A percentile compares a stretch with the other conserved stretches of the same genome.
Conservation (phyloP, 345 rosid genomes). For the Corchorus olitorius region DNA sequence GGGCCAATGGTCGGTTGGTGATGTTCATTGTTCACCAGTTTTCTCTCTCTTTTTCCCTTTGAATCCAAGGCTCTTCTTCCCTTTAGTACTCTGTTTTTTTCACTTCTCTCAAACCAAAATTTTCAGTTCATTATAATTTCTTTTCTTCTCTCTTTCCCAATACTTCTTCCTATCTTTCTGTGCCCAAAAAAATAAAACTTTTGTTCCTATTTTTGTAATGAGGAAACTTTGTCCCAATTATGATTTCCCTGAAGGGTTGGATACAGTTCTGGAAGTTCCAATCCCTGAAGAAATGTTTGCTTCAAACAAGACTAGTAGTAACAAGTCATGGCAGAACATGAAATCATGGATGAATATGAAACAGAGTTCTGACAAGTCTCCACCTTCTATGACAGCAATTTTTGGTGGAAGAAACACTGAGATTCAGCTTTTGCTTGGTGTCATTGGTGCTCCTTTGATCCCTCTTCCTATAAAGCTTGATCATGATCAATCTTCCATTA, state of each 20-base stretch:
- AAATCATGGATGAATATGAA: conserved; percentile 70
- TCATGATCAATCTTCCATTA: conserved; percentile 35
- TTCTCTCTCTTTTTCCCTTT: conserved; percentile 26
- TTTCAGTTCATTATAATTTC: not conserved
- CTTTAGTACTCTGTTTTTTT: conserved; percentile 8
- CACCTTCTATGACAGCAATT: conserved; percentile 37
- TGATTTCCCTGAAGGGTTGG: conserved; percentile 82
- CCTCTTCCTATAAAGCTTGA: conserved; percentile 64
- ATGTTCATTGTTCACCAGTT: conserved; percentile 21
- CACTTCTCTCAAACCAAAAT: conserved; percentile 22
- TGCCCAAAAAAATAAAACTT: conserved; percentile 4
- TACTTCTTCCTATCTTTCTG: conserved; percentile 13
- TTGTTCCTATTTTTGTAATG: conserved; percentile 39
- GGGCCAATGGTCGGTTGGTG: conserved; percentile 76
- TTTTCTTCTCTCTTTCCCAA: not conserved
- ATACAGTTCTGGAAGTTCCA: conserved; percentile 96
- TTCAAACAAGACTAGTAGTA: conserved; percentile 27
- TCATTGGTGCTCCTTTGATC: conserved; percentile 89
- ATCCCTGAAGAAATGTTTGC: conserved; percentile 90
- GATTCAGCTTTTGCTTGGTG: conserved; percentile 94
- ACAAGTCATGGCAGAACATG: conserved; percentile 73
- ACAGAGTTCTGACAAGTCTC: conserved; percentile 36
- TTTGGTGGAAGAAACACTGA: conserved; percentile 69
- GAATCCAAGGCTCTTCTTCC: conserved; percentile 15
- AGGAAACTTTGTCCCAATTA: conserved; percentile 93